Evolutionary conservation across 805 yeast species (phyloP), one percentile per base, ranked within the genome.

Genomic region (Lipomyces oligophaga): DNA sequence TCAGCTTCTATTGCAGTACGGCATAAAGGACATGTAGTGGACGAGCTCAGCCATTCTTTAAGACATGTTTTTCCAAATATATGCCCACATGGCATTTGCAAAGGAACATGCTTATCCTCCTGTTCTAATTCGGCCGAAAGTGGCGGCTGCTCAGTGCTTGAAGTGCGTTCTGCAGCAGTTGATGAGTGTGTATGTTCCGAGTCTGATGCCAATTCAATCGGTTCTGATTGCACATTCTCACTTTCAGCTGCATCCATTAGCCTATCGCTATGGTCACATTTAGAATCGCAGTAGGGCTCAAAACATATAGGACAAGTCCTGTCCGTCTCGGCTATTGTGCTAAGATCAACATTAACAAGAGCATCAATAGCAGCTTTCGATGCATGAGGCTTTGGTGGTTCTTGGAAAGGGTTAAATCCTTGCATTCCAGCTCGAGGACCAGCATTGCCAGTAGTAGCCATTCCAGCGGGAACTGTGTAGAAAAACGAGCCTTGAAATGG

Each of bases 1-100:
- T 54, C 58, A 30, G 64, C 58, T 45, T 73, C 72, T 49, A 83
- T 68, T 18, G 73, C 68, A 15, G 70, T 70, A 47, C 97, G 78
- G 63, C 98, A 90, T 38, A 90, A 66, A 0, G 98, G 98, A 63
- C 97, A 89, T 1, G 86, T 78, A 25, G 78, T 75, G 58, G 83
- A 80, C 20, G 76, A 68, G 50, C 74, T 76, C 41, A 90, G 75
- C 98, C 98, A 90, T 58, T 83, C 85, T 47, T 72, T 76, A 20
- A 88, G 69, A 68, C 98, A 90, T n/a, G 78, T 75, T 52, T 80
- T 74, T 5, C 98, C 97, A 70, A 93, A 90, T 0, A 80, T 62
- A 61, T 90, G 98, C 6, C 79, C 79, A 64, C 98, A 90, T 0
- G 95, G 93, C 75, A 90, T 71, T 47, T 75, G 69, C 1, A 84